A percentile compares a stretch with the other conserved stretches of the same genome.
Conservation (phyloP, 805 yeast species). For the Candida morakotiae region DNA sequence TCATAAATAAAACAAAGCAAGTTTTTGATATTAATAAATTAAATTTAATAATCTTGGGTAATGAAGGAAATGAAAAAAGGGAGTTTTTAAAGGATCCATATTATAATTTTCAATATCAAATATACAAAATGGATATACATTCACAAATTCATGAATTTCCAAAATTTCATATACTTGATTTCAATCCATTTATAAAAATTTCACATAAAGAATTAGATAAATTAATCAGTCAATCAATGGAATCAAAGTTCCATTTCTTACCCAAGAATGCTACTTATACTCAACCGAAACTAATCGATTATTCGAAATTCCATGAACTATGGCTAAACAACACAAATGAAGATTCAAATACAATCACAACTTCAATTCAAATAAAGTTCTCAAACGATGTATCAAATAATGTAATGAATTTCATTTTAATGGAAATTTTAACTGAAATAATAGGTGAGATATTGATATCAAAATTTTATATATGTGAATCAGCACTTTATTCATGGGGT, state of each 20-base stretch:
- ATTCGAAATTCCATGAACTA: constrained; percentile 37
- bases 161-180: constrained; percentile 18
- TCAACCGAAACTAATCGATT: constrained; percentile 28
- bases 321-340: constrained; percentile 47
- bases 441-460: constrained; percentile 38
- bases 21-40: constrained; percentile 10
- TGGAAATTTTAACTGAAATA: constrained; percentile 52
- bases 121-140: constrained; percentile 7
- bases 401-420: constrained; percentile 39
- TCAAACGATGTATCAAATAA: constrained; percentile 19
- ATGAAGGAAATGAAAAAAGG: constrained; percentile 1
- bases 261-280: not conserved
- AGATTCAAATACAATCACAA: constrained; percentile 16
- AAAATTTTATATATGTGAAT: constrained; percentile 49
- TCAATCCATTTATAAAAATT: constrained; percentile 34
- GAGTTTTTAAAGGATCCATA: constrained; percentile 25
- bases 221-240: constrained; percentile 19
- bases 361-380: constrained; percentile 45
- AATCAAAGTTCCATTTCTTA: constrained; percentile 18
- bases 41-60: constrained; percentile 7
- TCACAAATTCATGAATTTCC: constrained; percentile 1
- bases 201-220: constrained; percentile 21
- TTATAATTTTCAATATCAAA: constrained; percentile 42
- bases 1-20: constrained; percentile 8
- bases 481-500: constrained; percentile 56